A percentile compares a stretch with the other conserved stretches of the same genome.
Conservation (phyloP, 495 filamentous ascomycete species). For the Lichina pygmaea region DNA sequence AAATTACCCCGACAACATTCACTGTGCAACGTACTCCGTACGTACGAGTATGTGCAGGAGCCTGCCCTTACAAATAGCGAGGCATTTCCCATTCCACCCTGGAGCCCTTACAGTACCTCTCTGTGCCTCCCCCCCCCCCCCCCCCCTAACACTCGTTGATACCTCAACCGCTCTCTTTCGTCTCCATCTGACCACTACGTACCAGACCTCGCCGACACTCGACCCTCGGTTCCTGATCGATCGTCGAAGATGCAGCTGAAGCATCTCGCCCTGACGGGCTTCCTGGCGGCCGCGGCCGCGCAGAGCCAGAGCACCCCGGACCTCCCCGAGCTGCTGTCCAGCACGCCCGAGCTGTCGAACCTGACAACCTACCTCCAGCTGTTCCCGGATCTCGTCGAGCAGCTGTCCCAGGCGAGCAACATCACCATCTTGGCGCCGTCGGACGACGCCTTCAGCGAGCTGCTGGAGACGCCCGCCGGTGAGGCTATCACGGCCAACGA, state of each 20-base stretch:
- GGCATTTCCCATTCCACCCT: no score
- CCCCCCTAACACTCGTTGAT: no score
- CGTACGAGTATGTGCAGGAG: no score
- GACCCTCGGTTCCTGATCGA: no score
- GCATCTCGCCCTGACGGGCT: not conserved
- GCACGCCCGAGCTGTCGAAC: slow-evolving; percentile 1
- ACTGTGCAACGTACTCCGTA: no score
- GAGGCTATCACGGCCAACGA: slow-evolving; percentile 10
- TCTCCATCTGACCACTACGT: no score
- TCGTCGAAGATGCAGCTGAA: not conserved
- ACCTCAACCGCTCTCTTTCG: no score
- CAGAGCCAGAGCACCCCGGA: not conserved
- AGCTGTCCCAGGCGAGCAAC: slow-evolving; percentile 9
- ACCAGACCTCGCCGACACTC: no score
- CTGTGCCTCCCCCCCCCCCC: no score
- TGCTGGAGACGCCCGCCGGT: slow-evolving; percentile 12
- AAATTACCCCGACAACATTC: no score
- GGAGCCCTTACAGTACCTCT: no score
- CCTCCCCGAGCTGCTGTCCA: not conserved
- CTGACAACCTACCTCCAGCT: slow-evolving; percentile 1
- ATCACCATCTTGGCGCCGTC: slow-evolving; percentile 39
- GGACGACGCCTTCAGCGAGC: slow-evolving; percentile 25
- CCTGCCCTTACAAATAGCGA: no score
- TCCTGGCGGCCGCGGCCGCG: not conserved
- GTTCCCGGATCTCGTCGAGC: not conserved